A percentile compares a stretch with the other conserved stretches of the same genome.
Evolutionary conservation across 768 basidiomycete genomes (phyloP).

Genomic region (Kwoniella europaea): DNA sequence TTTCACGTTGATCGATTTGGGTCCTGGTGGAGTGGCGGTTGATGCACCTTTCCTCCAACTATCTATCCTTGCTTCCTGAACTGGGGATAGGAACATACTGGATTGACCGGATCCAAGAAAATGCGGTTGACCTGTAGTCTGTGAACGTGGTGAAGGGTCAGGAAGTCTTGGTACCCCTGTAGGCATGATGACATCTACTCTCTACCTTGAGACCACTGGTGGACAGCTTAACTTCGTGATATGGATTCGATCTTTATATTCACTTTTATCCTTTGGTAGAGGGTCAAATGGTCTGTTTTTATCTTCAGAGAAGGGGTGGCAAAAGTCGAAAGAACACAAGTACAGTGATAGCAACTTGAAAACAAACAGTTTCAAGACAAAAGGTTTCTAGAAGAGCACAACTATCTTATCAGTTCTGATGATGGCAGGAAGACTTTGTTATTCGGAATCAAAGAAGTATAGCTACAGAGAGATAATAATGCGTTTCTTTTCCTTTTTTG

Average conservation of each 20-base stretch:
- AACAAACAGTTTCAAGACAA: too few relatives aligned
- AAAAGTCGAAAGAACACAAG: too few relatives aligned
- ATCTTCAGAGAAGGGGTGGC: too few relatives aligned
- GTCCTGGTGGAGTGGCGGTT: slow-evolving; percentile 2
- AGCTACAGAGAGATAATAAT: neutral
- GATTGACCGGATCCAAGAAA: slow-evolving; percentile 17
- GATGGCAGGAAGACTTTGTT: neutral
- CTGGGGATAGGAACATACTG: slow-evolving; percentile 13
- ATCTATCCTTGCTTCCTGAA: slow-evolving; percentile 21
- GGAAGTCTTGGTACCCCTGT: neutral
- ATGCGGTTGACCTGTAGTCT: slow-evolving; percentile 9
- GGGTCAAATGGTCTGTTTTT: too few relatives aligned
- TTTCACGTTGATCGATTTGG: neutral
- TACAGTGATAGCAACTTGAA: too few relatives aligned
- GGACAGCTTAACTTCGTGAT: too few relatives aligned
- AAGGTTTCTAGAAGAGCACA: too few relatives aligned
- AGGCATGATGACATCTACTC: neutral
- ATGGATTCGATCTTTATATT: too few relatives aligned
- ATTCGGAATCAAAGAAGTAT: neutral
- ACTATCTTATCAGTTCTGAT: neutral
- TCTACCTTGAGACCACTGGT: too few relatives aligned
- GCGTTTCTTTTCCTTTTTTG: too few relatives aligned
- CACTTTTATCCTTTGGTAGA: too few relatives aligned
- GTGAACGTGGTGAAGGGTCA: neutral
- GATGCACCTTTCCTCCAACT: slow-evolving; percentile 12